Conservation (phyloP, 2,329 filamentous ascomycete genomes). For the Coleophoma crateriformis region DNA sequence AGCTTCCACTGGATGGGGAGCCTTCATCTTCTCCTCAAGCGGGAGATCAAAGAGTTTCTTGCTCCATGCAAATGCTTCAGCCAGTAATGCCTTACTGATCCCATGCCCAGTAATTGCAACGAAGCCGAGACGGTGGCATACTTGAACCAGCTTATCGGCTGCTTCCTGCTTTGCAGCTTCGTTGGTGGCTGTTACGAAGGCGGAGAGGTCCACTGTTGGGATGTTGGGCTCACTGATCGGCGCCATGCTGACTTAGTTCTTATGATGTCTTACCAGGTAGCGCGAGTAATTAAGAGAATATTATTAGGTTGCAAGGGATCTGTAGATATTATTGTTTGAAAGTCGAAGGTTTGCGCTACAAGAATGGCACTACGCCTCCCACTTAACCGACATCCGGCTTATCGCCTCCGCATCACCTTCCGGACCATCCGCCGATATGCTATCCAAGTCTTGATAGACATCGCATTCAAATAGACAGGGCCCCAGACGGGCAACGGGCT, state of each 20-base stretch:
- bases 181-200: conserved; percentile 2
- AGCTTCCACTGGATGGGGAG: background rate
- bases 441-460: too few relatives aligned
- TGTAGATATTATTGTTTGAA: too few relatives aligned
- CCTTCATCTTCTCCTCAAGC: background rate
- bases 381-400: too few relatives aligned
- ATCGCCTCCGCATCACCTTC: too few relatives aligned
- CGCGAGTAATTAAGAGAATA: too few relatives aligned
- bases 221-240: background rate
- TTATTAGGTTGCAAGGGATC: too few relatives aligned
- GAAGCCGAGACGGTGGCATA: background rate
- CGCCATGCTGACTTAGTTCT: background rate
- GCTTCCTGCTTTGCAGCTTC: background rate
- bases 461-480: too few relatives aligned
- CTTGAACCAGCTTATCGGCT: background rate
- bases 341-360: too few relatives aligned
- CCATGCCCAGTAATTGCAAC: background rate
- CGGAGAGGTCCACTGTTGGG: background rate
- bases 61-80: background rate
- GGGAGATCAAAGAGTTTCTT: background rate
- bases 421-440: too few relatives aligned
- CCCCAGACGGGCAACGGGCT: too few relatives aligned
- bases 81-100: background rate
- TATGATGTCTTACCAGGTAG: background rate
- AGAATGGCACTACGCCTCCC: too few relatives aligned